Evolutionary conservation across 2,329 filamentous ascomycete species (phyloP), one percentile per base, ranked within the genome.

Genomic region (Talaromyces sp.): DNA sequence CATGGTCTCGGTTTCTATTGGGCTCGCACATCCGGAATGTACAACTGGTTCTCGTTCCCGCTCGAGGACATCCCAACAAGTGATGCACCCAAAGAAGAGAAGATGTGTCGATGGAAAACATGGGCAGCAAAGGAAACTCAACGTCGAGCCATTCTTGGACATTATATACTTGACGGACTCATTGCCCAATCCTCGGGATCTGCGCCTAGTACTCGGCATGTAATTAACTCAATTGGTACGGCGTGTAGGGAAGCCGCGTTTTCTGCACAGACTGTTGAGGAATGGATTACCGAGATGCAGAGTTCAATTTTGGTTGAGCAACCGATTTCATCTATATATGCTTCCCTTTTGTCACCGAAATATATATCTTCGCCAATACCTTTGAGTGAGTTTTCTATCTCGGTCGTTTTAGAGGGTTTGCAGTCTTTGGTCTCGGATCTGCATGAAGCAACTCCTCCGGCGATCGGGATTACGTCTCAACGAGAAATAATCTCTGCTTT

Each of bases 81-180:
- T 22, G 43, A 47, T 47, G n/a, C 43, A 1, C 43, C 43, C 19
- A 47, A 47, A 19, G 69, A 69, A 3, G 76, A 79, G 57, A 82
- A 79, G 60, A 74, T 79, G 5, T 71, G 73, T 13, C 72, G 76
- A 67, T 82, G 80, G 80, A 70, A 75, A 50, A 69, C 70, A 10
- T 82, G 80, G 80, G 74, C 76, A 4, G 75, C 80, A 1, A 73
- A 77, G 45, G 80, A 82, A 62, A 79, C 80, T 9, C 79, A 82
- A 65, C 76, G 80, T 62, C 77, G 80, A 24, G 78, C 78, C 0
- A 66, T 82, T 8, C 70, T 82, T 0, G 80, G 78, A 7, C 79
- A 82, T 65, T 79, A 82, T 67, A 75, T 82, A 9, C 31, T 61
- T 13, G 43, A 47, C 6, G 43, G 43, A 10, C 43, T 47, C 5